Conservation (phyloP, 192 early-diverging fungal species). For the Allomyces arbusculus region DNA sequence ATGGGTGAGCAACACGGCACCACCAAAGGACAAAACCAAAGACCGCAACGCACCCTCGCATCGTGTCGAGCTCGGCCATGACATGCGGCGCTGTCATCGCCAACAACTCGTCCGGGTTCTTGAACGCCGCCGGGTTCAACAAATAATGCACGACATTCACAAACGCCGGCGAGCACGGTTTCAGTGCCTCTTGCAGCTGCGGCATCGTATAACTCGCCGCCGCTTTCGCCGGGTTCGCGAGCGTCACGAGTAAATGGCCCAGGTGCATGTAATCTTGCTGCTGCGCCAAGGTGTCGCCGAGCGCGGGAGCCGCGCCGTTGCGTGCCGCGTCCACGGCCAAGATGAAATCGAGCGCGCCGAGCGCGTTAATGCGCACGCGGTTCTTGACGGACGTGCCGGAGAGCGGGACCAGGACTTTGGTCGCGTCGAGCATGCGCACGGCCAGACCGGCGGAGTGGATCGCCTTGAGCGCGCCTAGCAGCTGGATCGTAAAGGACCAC, state of each 20-base stretch:
- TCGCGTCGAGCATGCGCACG: slow-evolving; percentile 50
- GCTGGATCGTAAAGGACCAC: slow-evolving; percentile 65
- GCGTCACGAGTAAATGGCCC: slow-evolving; percentile 53
- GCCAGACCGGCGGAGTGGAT: slow-evolving; percentile 71
- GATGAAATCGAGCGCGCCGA: background rate
- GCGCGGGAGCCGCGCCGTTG: background rate
- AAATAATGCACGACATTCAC: slow-evolving; percentile 65
- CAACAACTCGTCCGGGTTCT: slow-evolving; percentile 58
- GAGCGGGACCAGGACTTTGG: slow-evolving; percentile 42
- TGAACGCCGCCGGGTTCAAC: slow-evolving; percentile 49
- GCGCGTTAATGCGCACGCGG: background rate
- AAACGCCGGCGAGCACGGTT: slow-evolving; percentile 54
- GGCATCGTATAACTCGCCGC: slow-evolving; percentile 8
- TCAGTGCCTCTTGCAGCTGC: slow-evolving; percentile 47
- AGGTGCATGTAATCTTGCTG: slow-evolving; percentile 71
- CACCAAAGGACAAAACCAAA: background rate
- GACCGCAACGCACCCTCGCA: background rate
- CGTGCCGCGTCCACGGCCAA: background rate
- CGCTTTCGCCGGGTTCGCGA: slow-evolving; percentile 29
- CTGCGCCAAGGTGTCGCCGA: slow-evolving; percentile 10
- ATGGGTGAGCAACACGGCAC: background rate
- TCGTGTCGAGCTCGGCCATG: slow-evolving; percentile 18
- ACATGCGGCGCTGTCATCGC: slow-evolving; percentile 34
- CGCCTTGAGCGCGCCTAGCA: slow-evolving; percentile 52
- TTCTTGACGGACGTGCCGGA: slow-evolving; percentile 1